These are phyloP conservation scores for Claviceps arundinis DNA, from an alignment of 2,329 filamentous ascomycete genomes.

Conservation along the genomic window DNA sequence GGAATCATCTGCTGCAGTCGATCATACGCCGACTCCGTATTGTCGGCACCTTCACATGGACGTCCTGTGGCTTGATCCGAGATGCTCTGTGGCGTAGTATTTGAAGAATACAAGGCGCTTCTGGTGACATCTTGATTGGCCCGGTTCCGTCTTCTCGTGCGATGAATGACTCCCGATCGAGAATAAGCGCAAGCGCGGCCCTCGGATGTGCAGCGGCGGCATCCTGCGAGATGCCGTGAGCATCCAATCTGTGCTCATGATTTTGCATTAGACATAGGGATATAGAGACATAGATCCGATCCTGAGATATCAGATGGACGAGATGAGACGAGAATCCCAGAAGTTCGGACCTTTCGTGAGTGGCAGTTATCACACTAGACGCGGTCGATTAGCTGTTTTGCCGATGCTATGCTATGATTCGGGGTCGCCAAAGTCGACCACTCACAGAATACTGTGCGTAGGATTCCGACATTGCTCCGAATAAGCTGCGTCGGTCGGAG, in stretches of 20 bases:
- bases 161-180: background rate
- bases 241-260: background rate
- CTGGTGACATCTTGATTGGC: background rate
- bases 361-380: background rate
- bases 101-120: no score
- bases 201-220: background rate
- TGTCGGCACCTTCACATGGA: background rate
- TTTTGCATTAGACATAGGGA: background rate
- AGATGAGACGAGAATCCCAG: background rate
- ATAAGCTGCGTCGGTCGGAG: background rate
- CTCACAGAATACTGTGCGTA: background rate
- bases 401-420: background rate
- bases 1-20: background rate
- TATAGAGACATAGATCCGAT: no score
- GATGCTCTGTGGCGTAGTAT: background rate
- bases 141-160: background rate
- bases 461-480: background rate
- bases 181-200: background rate
- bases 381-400: background rate
- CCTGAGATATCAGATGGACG: background rate
- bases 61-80: background rate
- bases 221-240: background rate
- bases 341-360: background rate
- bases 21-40: background rate
- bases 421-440: background rate